These are phyloP conservation scores for Zygosaccharomyces gambellarensis DNA, from an alignment of 805 yeast genomes.

Conservation along the genomic window DNA sequence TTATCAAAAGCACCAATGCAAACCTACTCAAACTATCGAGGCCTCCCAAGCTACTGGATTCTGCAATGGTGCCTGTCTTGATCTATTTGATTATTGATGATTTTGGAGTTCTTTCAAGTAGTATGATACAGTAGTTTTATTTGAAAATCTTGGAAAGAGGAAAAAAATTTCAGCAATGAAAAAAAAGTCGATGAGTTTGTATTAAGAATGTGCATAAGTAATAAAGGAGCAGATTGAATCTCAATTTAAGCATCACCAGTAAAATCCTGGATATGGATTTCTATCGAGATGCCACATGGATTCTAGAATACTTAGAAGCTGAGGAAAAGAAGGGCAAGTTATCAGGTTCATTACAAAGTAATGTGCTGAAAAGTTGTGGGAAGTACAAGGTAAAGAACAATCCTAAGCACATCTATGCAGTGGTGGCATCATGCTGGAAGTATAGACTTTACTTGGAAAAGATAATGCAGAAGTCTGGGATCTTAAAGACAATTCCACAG, in stretches of 20 bases:
- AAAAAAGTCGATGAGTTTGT: constrained; percentile 1
- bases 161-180: neutral
- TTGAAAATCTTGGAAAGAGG: neutral
- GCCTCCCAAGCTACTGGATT: neutral
- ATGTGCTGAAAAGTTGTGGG: constrained; percentile 49
- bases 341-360: constrained; percentile 50
- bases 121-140: neutral
- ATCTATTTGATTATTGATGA: neutral
- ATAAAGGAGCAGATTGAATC: neutral
- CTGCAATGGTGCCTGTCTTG: neutral
- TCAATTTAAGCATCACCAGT: neutral
- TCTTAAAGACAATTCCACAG: constrained; percentile 46
- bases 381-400: constrained; percentile 49
- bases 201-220: neutral
- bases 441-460: constrained; percentile 59
- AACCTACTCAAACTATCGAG: neutral
- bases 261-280: constrained; percentile 26
- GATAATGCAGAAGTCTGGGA: constrained; percentile 61
- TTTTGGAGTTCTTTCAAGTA: neutral
- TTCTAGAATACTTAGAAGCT: constrained; percentile 31
- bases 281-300: constrained; percentile 40
- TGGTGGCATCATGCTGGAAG: constrained; percentile 71
- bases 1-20: neutral
- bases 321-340: constrained; percentile 30
- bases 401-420: constrained; percentile 83